phyloP scores from a whole-genome alignment of 352 stramenopile species.

The Phytophthora nicotianae region DNA sequence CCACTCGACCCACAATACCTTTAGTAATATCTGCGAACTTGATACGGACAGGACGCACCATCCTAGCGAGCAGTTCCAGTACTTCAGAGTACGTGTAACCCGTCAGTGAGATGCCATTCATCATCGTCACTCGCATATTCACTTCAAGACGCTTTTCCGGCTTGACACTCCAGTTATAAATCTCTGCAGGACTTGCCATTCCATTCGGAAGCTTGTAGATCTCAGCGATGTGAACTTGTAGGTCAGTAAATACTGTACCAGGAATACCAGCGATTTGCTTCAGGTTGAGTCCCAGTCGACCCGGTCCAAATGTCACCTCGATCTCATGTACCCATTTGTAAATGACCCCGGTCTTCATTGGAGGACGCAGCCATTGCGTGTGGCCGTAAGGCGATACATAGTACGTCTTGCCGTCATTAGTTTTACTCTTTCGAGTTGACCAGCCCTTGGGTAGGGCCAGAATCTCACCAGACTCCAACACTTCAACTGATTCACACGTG shows the following conservation, averaged over 20 bases:
- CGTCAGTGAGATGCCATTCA: conserved; percentile 76
- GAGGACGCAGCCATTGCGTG: conserved; percentile 82
- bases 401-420: conserved; percentile 86
- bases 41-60: conserved; percentile 71
- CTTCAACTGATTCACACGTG: conserved; percentile 59
- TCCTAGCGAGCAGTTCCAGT: conserved; percentile 73
- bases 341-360: conserved; percentile 71
- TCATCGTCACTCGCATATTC: conserved; percentile 85
- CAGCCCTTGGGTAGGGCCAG: conserved; percentile 78
- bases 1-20: conserved; percentile 83
- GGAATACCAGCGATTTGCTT: conserved; percentile 82
- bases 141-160: conserved; percentile 82
- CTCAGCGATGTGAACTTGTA: conserved; percentile 81
- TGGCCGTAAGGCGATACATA: conserved; percentile 86
- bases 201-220: conserved; percentile 87
- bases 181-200: conserved; percentile 83
- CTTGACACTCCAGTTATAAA: conserved; percentile 92
- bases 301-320: conserved; percentile 81
- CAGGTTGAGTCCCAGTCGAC: conserved; percentile 79
- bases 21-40: conserved; percentile 85
- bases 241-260: conserved; percentile 70
- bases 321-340: conserved; percentile 88
- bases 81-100: conserved; percentile 85
- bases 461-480: conserved; percentile 77
- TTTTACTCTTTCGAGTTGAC: conserved; percentile 80